Conservation (phyloP, 139 green algal genomes). For the Volvox africanus region DNA sequence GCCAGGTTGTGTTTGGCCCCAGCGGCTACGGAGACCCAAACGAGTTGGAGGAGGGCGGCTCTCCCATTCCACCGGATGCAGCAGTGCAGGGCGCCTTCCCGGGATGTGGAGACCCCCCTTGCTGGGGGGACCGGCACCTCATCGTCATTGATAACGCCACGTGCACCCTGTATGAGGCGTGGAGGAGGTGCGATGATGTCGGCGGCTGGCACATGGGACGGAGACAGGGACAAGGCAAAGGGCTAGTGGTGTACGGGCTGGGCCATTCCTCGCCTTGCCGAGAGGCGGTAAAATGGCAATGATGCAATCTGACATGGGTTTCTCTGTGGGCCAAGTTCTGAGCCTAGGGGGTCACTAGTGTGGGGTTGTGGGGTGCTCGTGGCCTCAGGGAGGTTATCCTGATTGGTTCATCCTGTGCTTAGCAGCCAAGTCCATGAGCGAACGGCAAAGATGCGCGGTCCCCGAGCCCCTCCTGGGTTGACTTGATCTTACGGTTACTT, state of each 20-base stretch:
- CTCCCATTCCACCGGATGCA: constrained; percentile 2
- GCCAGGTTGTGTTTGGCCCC: background rate
- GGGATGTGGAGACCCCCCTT: constrained; percentile 37
- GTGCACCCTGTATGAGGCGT: constrained; percentile 44
- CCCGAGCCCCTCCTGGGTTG: too few relatives aligned
- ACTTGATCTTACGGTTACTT: too few relatives aligned
- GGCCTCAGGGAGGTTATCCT: too few relatives aligned
- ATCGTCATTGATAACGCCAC: constrained; percentile 45
- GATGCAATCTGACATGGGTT: too few relatives aligned
- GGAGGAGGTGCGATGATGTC: background rate
- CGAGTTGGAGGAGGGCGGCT: background rate
- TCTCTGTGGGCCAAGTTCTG: too few relatives aligned
- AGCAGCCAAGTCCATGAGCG: too few relatives aligned
- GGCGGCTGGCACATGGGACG: too few relatives aligned
- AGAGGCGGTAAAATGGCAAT: background rate
- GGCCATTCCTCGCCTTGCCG: background rate
- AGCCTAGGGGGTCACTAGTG: too few relatives aligned
- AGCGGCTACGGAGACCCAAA: constrained; percentile 23
- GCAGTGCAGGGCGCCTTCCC: constrained; percentile 28
- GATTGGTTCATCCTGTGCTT: too few relatives aligned
- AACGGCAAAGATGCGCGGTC: too few relatives aligned
- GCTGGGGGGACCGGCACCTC: constrained; percentile 56
- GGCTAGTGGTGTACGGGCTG: background rate
- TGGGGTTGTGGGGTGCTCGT: too few relatives aligned
- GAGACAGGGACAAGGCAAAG: background rate